These are phyloP conservation scores for Udeniomyces megalosporus DNA, from an alignment of 768 basidiomycete species.

Conservation along the genomic window DNA sequence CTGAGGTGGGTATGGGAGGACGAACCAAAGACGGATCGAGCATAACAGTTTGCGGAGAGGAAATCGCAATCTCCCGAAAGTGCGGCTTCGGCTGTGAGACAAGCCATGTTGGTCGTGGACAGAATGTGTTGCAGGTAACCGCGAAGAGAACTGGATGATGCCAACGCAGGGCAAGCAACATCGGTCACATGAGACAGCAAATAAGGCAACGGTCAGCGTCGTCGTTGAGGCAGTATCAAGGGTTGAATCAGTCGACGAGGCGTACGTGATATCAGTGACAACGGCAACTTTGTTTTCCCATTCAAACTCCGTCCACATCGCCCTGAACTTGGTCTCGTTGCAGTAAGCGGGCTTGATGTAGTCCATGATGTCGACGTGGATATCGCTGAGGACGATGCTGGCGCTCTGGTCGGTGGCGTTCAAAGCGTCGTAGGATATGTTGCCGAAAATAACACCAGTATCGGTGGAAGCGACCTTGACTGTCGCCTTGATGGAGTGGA, in stretches of 20 bases:
- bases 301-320: slow-evolving; percentile 99
- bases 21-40: slow-evolving; percentile 78
- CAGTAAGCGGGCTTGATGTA: slow-evolving; percentile 94
- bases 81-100: slow-evolving; percentile 72
- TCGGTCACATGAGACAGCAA: too few species aligned
- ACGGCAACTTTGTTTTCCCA: slow-evolving; percentile 99
- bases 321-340: slow-evolving; percentile 86
- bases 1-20: slow-evolving; percentile 10
- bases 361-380: slow-evolving; percentile 97
- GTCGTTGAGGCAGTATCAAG: neutral
- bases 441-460: slow-evolving; percentile 95
- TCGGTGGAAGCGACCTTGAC: slow-evolving; percentile 98
- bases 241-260: slow-evolving; percentile 18
- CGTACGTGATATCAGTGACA: slow-evolving; percentile 61
- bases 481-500: slow-evolving; percentile 96
- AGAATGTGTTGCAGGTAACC: slow-evolving; percentile 87
- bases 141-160: slow-evolving; percentile 49
- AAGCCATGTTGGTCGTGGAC: slow-evolving; percentile 94
- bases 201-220: too few species aligned
- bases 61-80: slow-evolving; percentile 93
- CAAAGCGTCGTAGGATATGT: slow-evolving; percentile 87
- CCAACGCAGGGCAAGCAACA: too few species aligned
- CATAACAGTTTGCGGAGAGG: slow-evolving; percentile 92
- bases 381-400: slow-evolving; percentile 79
- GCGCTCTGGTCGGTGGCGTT: slow-evolving; percentile 56